phyloP scores from a whole-genome alignment of 2,329 filamentous ascomycete species.

The Neurospora sp. region DNA sequence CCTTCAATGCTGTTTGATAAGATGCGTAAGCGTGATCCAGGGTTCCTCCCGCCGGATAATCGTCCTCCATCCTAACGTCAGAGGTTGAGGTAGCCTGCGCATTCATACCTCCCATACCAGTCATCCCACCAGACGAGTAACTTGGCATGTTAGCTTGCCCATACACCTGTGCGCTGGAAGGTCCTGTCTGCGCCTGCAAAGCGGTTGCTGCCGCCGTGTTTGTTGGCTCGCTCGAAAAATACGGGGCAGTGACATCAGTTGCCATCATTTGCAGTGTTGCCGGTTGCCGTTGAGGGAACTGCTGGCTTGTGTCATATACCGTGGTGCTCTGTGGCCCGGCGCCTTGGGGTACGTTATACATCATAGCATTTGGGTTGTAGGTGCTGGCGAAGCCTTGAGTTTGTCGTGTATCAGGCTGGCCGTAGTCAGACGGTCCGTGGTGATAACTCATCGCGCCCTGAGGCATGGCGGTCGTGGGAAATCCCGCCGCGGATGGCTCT shows the following conservation, averaged over 20 bases:
- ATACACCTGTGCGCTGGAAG: constrained; percentile 50
- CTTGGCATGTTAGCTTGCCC: constrained; percentile 48
- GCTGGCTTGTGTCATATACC: constrained; percentile 67
- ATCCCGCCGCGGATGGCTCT: constrained; percentile 38
- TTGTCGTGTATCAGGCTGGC: constrained; percentile 46
- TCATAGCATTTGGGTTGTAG: constrained; percentile 57
- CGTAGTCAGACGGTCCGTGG: constrained; percentile 48
- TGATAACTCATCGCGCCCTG: constrained; percentile 45
- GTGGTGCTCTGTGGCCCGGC: constrained; percentile 43
- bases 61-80: constrained; percentile 45
- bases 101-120: constrained; percentile 35
- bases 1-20: constrained; percentile 52
- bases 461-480: constrained; percentile 46
- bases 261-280: constrained; percentile 69
- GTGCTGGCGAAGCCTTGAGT: constrained; percentile 41
- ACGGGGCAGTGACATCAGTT: constrained; percentile 57
- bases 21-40: constrained; percentile 60
- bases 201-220: constrained; percentile 48
- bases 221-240: constrained; percentile 61
- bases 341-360: constrained; percentile 66
- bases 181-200: constrained; percentile 39
- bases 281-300: constrained; percentile 67
- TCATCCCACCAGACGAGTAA: constrained; percentile 37
- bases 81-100: constrained; percentile 29
- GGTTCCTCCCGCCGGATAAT: constrained; percentile 43